Percentiles rank a stretch among this genome's conserved stretches.
phyloP scores from a whole-genome alignment of 2,329 filamentous ascomycete species.

The Colletotrichum incanum region DNA sequence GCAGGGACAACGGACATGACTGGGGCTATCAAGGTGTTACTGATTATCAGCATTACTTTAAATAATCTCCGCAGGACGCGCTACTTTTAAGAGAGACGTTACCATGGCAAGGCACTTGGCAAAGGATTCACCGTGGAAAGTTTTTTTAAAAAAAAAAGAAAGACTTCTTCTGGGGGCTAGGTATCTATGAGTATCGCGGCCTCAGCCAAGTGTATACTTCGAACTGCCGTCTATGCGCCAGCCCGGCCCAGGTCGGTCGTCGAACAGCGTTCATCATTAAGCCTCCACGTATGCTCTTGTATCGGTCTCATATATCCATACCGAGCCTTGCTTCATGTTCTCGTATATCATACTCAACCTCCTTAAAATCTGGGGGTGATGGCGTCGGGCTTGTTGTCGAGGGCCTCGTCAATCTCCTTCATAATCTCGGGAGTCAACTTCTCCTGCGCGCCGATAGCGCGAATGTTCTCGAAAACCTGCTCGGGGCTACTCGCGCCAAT shows the following conservation, averaged over 20 bases:
- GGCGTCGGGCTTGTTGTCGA: constrained; percentile 71
- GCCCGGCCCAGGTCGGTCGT: not conserved
- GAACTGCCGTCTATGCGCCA: not conserved
- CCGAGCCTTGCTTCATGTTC: not conserved
- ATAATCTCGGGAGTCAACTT: constrained; percentile 73
- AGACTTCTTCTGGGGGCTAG: not conserved
- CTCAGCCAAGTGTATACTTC: not conserved
- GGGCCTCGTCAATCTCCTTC: constrained; percentile 71
- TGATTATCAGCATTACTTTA: too few species aligned
- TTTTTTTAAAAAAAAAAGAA: too few species aligned
- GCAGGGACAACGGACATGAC: not conserved
- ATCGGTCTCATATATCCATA: too few species aligned
- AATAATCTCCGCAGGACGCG: not conserved
- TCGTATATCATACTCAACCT: not conserved
- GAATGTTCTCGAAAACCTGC: constrained; percentile 74
- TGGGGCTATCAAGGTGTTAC: not conserved
- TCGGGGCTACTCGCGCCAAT: constrained; percentile 71
- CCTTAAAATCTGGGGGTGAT: constrained; percentile 53
- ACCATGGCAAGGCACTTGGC: not conserved
- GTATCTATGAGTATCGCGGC: not conserved
- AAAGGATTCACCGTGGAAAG: not conserved
- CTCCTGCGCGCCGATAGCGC: constrained; percentile 66
- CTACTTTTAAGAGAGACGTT: not conserved
- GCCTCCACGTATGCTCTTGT: not conserved
- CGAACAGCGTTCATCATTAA: not conserved